Evolutionary conservation across 2,329 filamentous ascomycete species (phyloP), one percentile per base, ranked within the genome.

Genomic region (Pezicula neosporulosa): DNA sequence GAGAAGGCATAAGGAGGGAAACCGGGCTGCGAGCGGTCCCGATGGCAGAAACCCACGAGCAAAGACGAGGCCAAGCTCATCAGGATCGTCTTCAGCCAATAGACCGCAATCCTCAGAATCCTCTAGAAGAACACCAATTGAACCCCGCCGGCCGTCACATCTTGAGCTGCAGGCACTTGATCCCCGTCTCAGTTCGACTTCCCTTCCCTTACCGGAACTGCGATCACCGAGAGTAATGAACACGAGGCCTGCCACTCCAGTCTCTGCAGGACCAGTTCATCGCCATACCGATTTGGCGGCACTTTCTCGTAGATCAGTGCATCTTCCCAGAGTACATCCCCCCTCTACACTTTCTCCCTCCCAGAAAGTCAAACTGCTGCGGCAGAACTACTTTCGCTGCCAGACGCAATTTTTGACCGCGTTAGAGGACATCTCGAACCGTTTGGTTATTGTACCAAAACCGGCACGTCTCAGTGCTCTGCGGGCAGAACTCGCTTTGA

Each of bases 321-420:
- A 85, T 60, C 72, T 80, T 52, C 66, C 77, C 47, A 82, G 86
- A 59, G 77, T 77, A 5, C 66, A 83, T 12, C 81, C 73, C 15
- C 76, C 84, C 2, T 78, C 76, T n/a, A 79, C 86, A 19, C 72
- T 93, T 63, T 82, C 83, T 1, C 67, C 73, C 4, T 69, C 74
- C 10, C 86, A 92, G 65, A 90, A 89, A 66, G 79, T 83, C n/a
- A 83, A 84, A 45, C 70, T 91, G 9, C 66, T 94, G 54, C 77
- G 88, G 50, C 87, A 91, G 53, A 89, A 94, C 66, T 94, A 94
- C 67, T 94, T 93, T 65, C 78, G 88, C 48, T 89, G 84, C 54
- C 81, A 94, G 68, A 92, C 88, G 1, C 86, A 90, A 59, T 92
- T 94, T 63, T 66, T 94, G 54, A 87, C 85, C 3, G 89, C 89